These are phyloP conservation scores for Zangia roseola DNA, from an alignment of 768 basidiomycete species.

Conservation along the genomic window DNA sequence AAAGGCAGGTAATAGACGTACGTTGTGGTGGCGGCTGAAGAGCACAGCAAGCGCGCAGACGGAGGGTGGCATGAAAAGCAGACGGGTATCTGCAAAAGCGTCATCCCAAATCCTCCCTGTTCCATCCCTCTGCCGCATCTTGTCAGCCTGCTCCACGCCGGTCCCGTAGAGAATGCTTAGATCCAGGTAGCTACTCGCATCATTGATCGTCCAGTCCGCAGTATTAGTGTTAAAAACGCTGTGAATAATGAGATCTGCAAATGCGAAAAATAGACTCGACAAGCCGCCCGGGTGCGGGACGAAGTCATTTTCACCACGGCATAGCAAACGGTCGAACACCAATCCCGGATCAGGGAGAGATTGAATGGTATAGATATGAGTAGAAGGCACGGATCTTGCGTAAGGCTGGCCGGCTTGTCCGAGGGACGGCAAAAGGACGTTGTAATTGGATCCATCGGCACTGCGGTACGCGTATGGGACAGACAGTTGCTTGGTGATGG, in stretches of 20 bases:
- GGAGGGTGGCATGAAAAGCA: constrained; percentile 73
- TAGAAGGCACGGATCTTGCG: constrained; percentile 61
- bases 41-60: constrained; percentile 66
- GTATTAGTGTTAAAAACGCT: constrained; percentile 61
- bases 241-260: constrained; percentile 77
- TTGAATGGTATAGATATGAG: constrained; percentile 38
- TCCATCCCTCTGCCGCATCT: constrained; percentile 62
- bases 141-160: constrained; percentile 44
- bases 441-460: constrained; percentile 63
- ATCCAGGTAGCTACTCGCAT: constrained; percentile 73
- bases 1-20: constrained; percentile 30
- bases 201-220: constrained; percentile 52
- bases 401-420: constrained; percentile 65
- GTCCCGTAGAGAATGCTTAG: constrained; percentile 72
- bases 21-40: constrained; percentile 73
- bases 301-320: constrained; percentile 37
- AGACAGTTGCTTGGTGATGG: constrained; percentile 2
- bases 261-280: constrained; percentile 73
- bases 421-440: constrained; percentile 49
- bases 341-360: constrained; percentile 63
- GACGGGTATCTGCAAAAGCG: constrained; percentile 62
- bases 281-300: constrained; percentile 64
- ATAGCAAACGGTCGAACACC: constrained; percentile 70
- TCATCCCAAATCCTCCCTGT: constrained; percentile 67
- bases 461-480: constrained; percentile 53